These are phyloP conservation scores for Pythium myriotylum DNA, from an alignment of 352 stramenopile genomes.

Conservation along the genomic window DNA sequence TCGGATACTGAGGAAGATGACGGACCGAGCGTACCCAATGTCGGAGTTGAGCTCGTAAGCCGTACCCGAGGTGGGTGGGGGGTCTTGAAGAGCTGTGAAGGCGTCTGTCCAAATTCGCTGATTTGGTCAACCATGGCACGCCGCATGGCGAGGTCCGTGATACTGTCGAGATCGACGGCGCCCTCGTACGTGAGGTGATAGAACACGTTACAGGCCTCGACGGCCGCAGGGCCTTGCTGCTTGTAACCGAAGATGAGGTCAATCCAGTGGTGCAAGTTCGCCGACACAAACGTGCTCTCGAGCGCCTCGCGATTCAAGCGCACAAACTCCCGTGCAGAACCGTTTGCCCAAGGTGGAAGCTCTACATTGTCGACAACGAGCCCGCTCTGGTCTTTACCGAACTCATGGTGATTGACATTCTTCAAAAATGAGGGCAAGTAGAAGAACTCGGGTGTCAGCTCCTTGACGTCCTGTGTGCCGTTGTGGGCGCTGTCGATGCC, in stretches of 20 bases:
- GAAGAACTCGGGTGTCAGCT: constrained; percentile 99
- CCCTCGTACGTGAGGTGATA: constrained; percentile 98
- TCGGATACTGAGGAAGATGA: neutral
- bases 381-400: constrained; percentile 90
- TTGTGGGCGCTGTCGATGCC: constrained; percentile 68
- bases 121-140: constrained; percentile 95
- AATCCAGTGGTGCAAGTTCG: constrained; percentile 97
- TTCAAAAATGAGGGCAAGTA: constrained; percentile 94
- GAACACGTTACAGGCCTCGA: constrained; percentile 97
- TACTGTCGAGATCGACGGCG: constrained; percentile 94
- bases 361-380: constrained; percentile 89
- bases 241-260: constrained; percentile 98
- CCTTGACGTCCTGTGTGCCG: constrained; percentile 96
- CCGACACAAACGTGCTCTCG: constrained; percentile 95
- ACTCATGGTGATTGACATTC: constrained; percentile 95
- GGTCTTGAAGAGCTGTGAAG: constrained; percentile 92
- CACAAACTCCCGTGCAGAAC: constrained; percentile 94
- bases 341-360: constrained; percentile 94
- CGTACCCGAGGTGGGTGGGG: constrained; percentile 60
- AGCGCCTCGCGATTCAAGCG: constrained; percentile 94
- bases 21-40: neutral
- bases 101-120: constrained; percentile 98
- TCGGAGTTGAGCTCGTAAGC: neutral
- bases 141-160: constrained; percentile 61
- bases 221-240: constrained; percentile 92